Conservation (phyloP, 495 filamentous ascomycete genomes). For the Cercophora scortea region DNA sequence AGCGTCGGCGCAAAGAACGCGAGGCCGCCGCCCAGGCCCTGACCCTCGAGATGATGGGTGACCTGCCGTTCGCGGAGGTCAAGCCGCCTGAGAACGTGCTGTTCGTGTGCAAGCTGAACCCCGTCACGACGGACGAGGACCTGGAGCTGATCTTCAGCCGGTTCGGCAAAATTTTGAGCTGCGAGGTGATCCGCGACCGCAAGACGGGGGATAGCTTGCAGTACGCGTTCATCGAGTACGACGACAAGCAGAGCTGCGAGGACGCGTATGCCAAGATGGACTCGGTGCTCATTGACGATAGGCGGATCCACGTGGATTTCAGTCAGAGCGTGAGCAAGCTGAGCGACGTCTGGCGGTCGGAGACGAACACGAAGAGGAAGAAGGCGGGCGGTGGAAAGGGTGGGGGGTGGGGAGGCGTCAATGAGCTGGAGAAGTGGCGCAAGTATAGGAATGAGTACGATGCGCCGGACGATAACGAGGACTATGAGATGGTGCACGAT, state of each 20-base stretch:
- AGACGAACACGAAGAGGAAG: slow-evolving; percentile 77
- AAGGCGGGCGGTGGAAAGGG: slow-evolving; percentile 41
- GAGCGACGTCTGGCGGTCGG: slow-evolving; percentile 81
- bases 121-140: slow-evolving; percentile 90
- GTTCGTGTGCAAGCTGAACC: slow-evolving; percentile 98
- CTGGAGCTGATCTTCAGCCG: slow-evolving; percentile 93
- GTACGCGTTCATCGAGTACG: slow-evolving; percentile 97
- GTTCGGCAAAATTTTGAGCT: slow-evolving; percentile 90
- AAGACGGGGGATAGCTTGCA: slow-evolving; percentile 92
- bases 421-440: slow-evolving; percentile 75
- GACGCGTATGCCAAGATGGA: slow-evolving; percentile 99
- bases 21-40: slow-evolving; percentile 92
- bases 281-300: slow-evolving; percentile 90
- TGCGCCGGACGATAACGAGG: slow-evolving; percentile 32
- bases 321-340: slow-evolving; percentile 91
- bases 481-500: slow-evolving; percentile 80
- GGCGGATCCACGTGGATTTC: slow-evolving; percentile 97
- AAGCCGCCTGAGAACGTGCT: slow-evolving; percentile 95
- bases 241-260: slow-evolving; percentile 85
- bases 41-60: slow-evolving; percentile 95
- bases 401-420: slow-evolving; percentile 88
- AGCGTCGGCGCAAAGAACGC: slow-evolving; percentile 74
- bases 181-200: slow-evolving; percentile 92
- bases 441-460: slow-evolving; percentile 75
- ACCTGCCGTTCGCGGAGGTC: slow-evolving; percentile 95